Percentiles rank a stretch among this genome's conserved stretches.
Conservation (phyloP, 106 monocot species). For the Phalaenopsis aphrodite region DNA sequence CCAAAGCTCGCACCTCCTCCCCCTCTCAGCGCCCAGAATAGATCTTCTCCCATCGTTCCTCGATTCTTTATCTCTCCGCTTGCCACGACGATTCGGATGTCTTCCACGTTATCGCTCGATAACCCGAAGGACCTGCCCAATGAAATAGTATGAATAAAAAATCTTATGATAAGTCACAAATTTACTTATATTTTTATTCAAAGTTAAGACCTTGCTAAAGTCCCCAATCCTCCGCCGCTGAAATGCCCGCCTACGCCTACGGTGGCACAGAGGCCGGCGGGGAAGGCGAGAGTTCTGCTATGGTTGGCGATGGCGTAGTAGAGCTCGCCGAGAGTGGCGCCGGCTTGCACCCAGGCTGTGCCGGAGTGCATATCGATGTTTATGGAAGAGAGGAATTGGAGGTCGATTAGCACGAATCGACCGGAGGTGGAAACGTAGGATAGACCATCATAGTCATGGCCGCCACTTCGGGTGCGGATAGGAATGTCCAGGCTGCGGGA, state of each 20-base stretch:
- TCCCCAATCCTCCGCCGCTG: conserved; percentile 24
- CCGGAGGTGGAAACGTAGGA: conserved; percentile 17
- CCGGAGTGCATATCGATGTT: not conserved
- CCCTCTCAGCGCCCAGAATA: conserved; percentile 28
- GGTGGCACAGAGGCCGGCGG: conserved; percentile 20
- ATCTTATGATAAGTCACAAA: no score
- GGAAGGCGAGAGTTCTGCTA: conserved; percentile 1
- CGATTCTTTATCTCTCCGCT: conserved; percentile 14
- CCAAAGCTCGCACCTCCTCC: conserved; percentile 47
- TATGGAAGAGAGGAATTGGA: conserved; percentile 7
- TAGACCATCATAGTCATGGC: conserved; percentile 34
- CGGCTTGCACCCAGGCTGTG: conserved; percentile 22
- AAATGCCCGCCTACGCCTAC: conserved; percentile 37
- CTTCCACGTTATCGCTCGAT: conserved; percentile 22
- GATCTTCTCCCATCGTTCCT: conserved; percentile 15
- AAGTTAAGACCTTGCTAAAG: conserved; percentile 6
- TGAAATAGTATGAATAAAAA: no score
- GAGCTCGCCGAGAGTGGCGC: conserved; percentile 31
- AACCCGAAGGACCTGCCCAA: conserved; percentile 11
- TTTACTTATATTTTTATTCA: no score
- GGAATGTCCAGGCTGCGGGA: not conserved
- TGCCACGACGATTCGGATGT: conserved; percentile 14
- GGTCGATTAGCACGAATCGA: conserved; percentile 12
- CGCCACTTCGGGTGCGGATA: conserved; percentile 23
- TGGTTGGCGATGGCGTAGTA: conserved; percentile 17